phyloP scores from a whole-genome alignment of 1,139 yeast species.

The Kodamaea sp. region DNA sequence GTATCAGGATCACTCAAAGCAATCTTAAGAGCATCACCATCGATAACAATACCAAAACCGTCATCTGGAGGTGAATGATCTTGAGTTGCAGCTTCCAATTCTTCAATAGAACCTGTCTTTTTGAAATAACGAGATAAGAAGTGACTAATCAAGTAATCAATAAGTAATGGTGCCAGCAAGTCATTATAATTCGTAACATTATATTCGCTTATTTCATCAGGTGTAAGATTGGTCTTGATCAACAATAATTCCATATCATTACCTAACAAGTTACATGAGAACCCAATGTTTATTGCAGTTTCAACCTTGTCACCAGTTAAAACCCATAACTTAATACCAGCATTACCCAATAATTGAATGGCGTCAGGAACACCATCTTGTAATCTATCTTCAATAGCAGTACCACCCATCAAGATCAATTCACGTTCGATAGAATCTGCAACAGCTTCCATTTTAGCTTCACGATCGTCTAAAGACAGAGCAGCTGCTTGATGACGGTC shows the following conservation, averaged over 20 bases:
- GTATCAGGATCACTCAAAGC: slow-evolving; percentile 57
- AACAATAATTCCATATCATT: slow-evolving; percentile 45
- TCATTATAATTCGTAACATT: slow-evolving; percentile 31
- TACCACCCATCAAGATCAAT: slow-evolving; percentile 45
- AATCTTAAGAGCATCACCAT: slow-evolving; percentile 84
- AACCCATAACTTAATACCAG: slow-evolving; percentile 52
- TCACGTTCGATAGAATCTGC: slow-evolving; percentile 48
- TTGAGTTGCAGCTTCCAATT: slow-evolving; percentile 55
- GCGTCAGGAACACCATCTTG: slow-evolving; percentile 53
- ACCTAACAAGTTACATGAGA: slow-evolving; percentile 48
- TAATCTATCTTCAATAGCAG: slow-evolving; percentile 49
- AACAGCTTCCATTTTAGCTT: slow-evolving; percentile 43
- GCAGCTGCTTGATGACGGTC: slow-evolving; percentile 41
- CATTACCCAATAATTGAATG: slow-evolving; percentile 40
- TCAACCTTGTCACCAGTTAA: slow-evolving; percentile 51
- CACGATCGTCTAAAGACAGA: slow-evolving; percentile 41
- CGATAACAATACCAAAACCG: slow-evolving; percentile 78
- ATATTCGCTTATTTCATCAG: slow-evolving; percentile 31
- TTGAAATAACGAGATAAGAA: slow-evolving; percentile 61
- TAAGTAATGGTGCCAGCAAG: slow-evolving; percentile 29
- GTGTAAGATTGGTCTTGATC: slow-evolving; percentile 30
- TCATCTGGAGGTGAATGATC: slow-evolving; percentile 80
- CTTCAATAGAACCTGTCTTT: slow-evolving; percentile 59
- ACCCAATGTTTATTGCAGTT: slow-evolving; percentile 51
- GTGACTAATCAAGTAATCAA: slow-evolving; percentile 54